These are phyloP conservation scores for Blumeriella jaapii DNA, from an alignment of 2,329 filamentous ascomycete genomes.

Conservation along the genomic window DNA sequence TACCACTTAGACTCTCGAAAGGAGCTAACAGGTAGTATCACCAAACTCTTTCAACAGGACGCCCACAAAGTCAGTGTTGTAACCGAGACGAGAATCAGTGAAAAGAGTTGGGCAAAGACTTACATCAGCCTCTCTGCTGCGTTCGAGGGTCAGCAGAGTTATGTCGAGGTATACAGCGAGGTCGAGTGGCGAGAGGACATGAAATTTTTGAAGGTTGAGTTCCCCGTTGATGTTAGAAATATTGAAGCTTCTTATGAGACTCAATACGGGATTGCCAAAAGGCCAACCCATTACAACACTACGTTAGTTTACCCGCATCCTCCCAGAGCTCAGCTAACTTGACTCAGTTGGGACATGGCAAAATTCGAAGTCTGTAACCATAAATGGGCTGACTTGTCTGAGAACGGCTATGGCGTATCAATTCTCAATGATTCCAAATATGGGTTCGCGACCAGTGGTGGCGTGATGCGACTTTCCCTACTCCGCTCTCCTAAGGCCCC, in stretches of 20 bases:
- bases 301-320: constrained; percentile 35
- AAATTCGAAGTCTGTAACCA: constrained; percentile 97
- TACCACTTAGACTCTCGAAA: constrained; percentile 82
- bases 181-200: constrained; percentile 97
- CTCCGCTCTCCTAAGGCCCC: constrained; percentile 84
- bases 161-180: constrained; percentile 68
- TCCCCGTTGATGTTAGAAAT: constrained; percentile 83
- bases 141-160: constrained; percentile 51
- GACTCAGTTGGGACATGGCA: constrained; percentile 75
- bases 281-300: constrained; percentile 97
- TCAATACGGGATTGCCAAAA: constrained; percentile 76
- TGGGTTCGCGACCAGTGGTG: constrained; percentile 83
- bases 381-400: constrained; percentile 84
- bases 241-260: constrained; percentile 93
- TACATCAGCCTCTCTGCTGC: constrained; percentile 69
- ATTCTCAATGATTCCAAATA: constrained; percentile 95
- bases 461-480: constrained; percentile 78
- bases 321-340: constrained; percentile 18
- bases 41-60: constrained; percentile 59
- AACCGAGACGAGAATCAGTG: constrained; percentile 79
- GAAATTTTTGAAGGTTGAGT: constrained; percentile 98
- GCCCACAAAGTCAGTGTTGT: constrained; percentile 69
- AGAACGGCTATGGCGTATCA: constrained; percentile 79
- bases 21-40: constrained; percentile 58
- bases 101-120: constrained; percentile 75